phyloP scores from a whole-genome alignment of 768 basidiomycete genomes.

The Panaeolus papilionaceus region DNA sequence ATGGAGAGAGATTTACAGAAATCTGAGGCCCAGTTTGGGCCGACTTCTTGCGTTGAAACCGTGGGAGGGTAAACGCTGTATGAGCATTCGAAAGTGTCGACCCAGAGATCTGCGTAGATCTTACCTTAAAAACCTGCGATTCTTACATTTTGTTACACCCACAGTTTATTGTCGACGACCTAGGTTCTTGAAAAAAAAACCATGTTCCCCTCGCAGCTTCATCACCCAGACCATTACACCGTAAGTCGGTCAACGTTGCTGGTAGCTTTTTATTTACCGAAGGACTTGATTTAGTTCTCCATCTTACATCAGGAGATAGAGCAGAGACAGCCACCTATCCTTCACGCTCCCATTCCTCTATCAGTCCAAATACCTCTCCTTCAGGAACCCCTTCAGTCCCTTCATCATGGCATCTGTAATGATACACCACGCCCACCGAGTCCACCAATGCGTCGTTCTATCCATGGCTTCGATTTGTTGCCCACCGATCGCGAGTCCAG shows the following conservation, averaged over 20 bases:
- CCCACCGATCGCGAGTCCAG: neutral
- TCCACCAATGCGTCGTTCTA: neutral
- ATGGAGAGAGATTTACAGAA: neutral
- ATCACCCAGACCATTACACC: constrained; percentile 8
- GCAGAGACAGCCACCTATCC: constrained; percentile 7
- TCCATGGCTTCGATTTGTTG: neutral
- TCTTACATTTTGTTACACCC: neutral
- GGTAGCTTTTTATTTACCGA: neutral
- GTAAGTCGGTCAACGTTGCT: neutral
- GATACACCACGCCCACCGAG: neutral
- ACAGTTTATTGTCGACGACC: neutral
- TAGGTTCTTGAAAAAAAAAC: neutral
- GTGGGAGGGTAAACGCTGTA: constrained; percentile 32
- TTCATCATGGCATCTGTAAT: neutral
- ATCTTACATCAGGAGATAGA: neutral
- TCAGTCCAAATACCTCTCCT: constrained; percentile 22
- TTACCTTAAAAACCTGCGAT: constrained; percentile 1
- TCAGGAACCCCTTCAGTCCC: neutral
- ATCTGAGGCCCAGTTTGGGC: neutral
- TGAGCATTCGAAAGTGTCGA: neutral
- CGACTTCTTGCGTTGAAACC: constrained; percentile 40
- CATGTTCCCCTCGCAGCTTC: constrained; percentile 14
- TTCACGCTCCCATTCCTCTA: constrained; percentile 27
- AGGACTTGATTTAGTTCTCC: neutral
- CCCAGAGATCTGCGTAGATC: neutral